phyloP scores from a whole-genome alignment of 441 rosid species.

The Bocquillonia castaneifolia region DNA sequence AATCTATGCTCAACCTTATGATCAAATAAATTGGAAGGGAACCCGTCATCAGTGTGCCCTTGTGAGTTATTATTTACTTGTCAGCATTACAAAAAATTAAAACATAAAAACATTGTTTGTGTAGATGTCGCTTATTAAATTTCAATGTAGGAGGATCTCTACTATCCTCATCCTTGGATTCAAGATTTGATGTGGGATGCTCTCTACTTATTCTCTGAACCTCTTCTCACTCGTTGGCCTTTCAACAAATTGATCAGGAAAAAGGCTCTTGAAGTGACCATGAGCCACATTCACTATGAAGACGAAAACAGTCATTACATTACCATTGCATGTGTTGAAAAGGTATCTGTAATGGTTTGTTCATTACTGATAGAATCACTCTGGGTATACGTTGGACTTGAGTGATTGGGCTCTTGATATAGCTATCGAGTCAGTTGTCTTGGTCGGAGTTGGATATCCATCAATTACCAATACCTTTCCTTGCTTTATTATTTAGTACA shows the following conservation, averaged over 20 bases:
- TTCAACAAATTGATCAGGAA: conserved; percentile 39
- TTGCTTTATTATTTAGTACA: too few species aligned
- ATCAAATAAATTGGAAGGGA: conserved; percentile 23
- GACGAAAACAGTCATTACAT: conserved; percentile 55
- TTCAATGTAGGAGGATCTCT: conserved; percentile 43
- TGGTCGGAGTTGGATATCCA: too few species aligned
- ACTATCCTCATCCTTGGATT: conserved; percentile 47
- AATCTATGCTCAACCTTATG: conserved; percentile 31
- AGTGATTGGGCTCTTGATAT: too few species aligned
- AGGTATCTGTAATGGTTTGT: conserved; percentile 30
- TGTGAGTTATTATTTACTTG: too few species aligned
- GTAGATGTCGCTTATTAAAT: conserved; percentile 31
- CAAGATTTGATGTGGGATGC: conserved; percentile 58
- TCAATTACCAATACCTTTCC: too few species aligned
- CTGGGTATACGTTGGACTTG: too few species aligned
- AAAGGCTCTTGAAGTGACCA: conserved; percentile 42
- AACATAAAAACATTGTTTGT: too few species aligned
- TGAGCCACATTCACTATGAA: conserved; percentile 55
- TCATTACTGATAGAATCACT: too few species aligned
- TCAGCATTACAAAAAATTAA: too few species aligned
- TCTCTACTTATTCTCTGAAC: conserved; percentile 41
- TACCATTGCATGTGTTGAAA: conserved; percentile 53
- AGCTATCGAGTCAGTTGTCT: too few species aligned
- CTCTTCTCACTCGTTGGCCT: conserved; percentile 52
- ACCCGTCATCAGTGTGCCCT: conserved; percentile 66